A percentile compares a stretch with the other conserved stretches of the same genome.
Conservation (phyloP, 129 eudicot species). For the Deinandra increscens region DNA sequence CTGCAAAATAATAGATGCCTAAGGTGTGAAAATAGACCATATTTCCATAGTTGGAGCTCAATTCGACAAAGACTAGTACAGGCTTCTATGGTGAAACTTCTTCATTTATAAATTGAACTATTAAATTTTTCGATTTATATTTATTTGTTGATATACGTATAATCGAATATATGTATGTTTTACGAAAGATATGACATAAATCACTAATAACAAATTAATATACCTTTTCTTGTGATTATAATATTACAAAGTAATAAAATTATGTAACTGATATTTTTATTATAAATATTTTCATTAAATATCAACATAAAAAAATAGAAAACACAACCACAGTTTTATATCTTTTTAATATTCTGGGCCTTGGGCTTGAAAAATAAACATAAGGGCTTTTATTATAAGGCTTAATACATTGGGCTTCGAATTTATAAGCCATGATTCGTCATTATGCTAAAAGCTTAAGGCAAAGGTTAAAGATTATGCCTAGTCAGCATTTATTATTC, state of each 20-base stretch:
- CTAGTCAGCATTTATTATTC: too few relatives aligned
- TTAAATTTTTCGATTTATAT: neutral
- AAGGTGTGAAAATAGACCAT: conserved; percentile 32
- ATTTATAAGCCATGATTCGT: neutral
- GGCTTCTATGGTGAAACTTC: conserved; percentile 25
- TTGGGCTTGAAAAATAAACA: neutral
- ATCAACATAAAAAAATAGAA: neutral
- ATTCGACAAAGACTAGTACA: conserved; percentile 30
- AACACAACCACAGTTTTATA: neutral
- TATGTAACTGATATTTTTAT: neutral
- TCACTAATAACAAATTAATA: neutral
- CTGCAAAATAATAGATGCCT: conserved; percentile 30
- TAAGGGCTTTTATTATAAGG: neutral
- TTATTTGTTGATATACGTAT: neutral
- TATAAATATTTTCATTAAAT: neutral
- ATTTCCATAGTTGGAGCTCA: conserved; percentile 35
- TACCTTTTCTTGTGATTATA: neutral
- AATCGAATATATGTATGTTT: too few relatives aligned
- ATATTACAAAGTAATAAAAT: neutral
- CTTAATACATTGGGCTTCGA: neutral
- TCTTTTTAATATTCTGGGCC: neutral
- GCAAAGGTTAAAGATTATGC: too few relatives aligned
- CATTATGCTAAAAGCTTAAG: too few relatives aligned
- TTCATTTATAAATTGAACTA: neutral
- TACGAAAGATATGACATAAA: neutral